Conservation (phyloP, 768 basidiomycete species). For the Lactarius pseudohatsudake region DNA sequence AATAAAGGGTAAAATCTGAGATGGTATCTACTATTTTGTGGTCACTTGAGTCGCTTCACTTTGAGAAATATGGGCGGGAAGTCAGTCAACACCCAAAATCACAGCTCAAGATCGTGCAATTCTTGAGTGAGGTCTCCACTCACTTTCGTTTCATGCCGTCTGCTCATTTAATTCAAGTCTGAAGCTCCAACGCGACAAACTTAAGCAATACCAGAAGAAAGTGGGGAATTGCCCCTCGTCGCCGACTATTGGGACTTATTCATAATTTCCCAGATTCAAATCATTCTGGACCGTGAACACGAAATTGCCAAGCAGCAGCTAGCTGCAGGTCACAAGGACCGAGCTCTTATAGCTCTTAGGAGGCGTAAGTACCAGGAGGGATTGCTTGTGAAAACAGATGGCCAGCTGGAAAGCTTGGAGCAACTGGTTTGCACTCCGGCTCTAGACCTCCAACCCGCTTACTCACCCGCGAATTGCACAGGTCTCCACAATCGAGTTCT, state of each 20-base stretch:
- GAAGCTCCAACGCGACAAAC: constrained; percentile 93
- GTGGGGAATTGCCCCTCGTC: constrained; percentile 41
- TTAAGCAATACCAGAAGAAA: constrained; percentile 94
- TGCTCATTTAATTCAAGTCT: constrained; percentile 52
- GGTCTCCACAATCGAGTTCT: constrained; percentile 97
- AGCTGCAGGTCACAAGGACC: constrained; percentile 76
- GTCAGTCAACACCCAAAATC: constrained; percentile 80
- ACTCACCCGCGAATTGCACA: constrained; percentile 35
- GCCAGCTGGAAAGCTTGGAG: constrained; percentile 85
- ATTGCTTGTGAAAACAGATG: constrained; percentile 83
- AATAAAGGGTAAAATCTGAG: no score
- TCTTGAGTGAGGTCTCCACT: constrained; percentile 69
- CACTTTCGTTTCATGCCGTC: constrained; percentile 19
- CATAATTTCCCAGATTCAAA: constrained; percentile 64
- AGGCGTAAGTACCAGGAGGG: constrained; percentile 93
- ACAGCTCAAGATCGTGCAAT: constrained; percentile 93
- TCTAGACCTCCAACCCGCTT: background rate
- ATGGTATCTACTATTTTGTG: background rate
- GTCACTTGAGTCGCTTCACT: background rate
- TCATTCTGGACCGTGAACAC: constrained; percentile 81
- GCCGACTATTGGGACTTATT: constrained; percentile 1
- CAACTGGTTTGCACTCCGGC: constrained; percentile 62
- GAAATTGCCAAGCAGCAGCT: constrained; percentile 86
- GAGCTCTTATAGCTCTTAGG: constrained; percentile 84
- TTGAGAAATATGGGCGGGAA: constrained; percentile 56